Evolutionary conservation across 441 rosid species (phyloP), one percentile per base, ranked within the genome.

Genomic region (Iberis amara): DNA sequence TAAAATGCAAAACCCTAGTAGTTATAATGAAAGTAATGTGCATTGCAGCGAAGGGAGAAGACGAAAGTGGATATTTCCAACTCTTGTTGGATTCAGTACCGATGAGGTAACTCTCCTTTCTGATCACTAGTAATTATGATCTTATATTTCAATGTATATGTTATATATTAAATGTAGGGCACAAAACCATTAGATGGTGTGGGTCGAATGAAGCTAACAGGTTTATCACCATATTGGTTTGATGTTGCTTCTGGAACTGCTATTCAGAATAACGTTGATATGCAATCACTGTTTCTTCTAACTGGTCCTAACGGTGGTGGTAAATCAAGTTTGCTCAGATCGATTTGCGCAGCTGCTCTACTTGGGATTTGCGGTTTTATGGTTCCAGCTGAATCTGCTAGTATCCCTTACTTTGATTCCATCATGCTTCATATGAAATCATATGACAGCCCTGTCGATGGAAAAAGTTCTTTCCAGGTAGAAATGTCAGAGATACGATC

Each of bases 281-380:
- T 94, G 99, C 78, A 72, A 62, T 85, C 90, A 15, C 63, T 94
- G 50, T 75, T 84, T 77, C 82, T 94, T 59, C 67, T 94, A 65
- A 94, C 99, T 10, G 99, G 99, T 57, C 97, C 99, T 50, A 94
- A 94, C 31, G 97, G 99, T 39, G 97, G 99, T 68, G 99, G 99
- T 57, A 94, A 94, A 89, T 94, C 99, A 30, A 94, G 96, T 71
- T 75, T 94, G 69, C 96, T 92, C 65, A 81, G 95, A 66, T 89
- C 99, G 21, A 81, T 86, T 31, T 86, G 97, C 50, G 96, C 99
- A 2, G 86, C 90, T 69, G 76, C 96, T 39, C 64, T 94, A 67
- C 99, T 94, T 56, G 97, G 96, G 51, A 81, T 82, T 30, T 89
- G 95, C 36, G 99, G 99, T 37, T 81, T 92, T 59, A 84, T 92